Base-by-base conservation (phyloP, 768 basidiomycete genomes). In the Rhodotorula babjevae region DNA sequence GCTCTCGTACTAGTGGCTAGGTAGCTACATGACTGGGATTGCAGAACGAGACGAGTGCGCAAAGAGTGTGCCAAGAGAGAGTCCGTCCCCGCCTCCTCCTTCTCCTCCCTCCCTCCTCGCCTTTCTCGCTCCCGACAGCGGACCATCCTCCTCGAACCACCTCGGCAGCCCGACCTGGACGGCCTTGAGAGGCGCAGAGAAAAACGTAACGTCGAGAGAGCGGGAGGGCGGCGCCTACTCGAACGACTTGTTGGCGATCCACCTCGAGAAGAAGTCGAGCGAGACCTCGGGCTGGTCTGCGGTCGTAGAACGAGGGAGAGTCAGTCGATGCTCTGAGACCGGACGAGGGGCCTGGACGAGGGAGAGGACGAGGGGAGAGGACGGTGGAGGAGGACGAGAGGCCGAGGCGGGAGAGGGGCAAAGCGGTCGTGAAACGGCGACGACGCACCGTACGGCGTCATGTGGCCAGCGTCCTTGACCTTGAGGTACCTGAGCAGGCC, bases 231-330 rank as follows among this genome's bases (percentile, higher is more conserved):
- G 36, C 36, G 36, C 36, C 9, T 42, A 66, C 60, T 74, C 65
- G 40, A 83, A 73, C 42, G 81, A 79, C 78, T 80, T 76, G 77
- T 83, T 81, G 49, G 77, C 71, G 64, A 84, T 65, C 83, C 83
- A 84, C 40, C 79, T 72, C 18, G 77, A 75, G 74, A 85, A 81
- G 78, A 85, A 82, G 72, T 84, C 92, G 79, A 92, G 82, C 58
- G 92, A 87, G 53, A 88, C 93, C 78, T 91, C 90, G 2, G 93
- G 90, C 79, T 94, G 92, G 81, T 97, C 92, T 78, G 85, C 88
- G 10, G 93, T 29, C 33, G 23, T 36, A 16, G 23, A 25, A 91
- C 56, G 68, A 42, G 33, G 42, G 7, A 40, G 27, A 58, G 25
- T 31, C 29, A 50, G 23, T 49, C 47, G 47, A 49, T 18, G 18